Conservation (phyloP, 495 filamentous ascomycete genomes). For the Letharia columbiana region DNA sequence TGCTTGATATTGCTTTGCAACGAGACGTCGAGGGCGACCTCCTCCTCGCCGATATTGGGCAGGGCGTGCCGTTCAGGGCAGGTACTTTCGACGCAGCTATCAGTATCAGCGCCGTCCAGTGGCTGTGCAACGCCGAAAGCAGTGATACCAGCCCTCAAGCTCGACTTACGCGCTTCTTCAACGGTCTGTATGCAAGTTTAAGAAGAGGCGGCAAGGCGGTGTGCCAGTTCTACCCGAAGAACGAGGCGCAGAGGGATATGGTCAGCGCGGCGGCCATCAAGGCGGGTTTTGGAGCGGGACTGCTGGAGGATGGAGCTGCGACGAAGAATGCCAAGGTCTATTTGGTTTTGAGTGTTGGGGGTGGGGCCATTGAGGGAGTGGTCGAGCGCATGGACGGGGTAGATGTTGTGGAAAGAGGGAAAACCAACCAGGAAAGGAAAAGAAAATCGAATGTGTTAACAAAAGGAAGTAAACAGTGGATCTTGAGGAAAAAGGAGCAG, state of each 20-base stretch:
- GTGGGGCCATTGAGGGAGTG: slow-evolving; percentile 63
- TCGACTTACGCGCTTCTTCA: slow-evolving; percentile 76
- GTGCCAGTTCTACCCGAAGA: slow-evolving; percentile 96
- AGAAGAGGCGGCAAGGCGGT: slow-evolving; percentile 83
- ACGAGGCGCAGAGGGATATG: slow-evolving; percentile 84
- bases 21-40: slow-evolving; percentile 88
- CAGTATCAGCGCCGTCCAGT: slow-evolving; percentile 89
- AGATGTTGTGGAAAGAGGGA: slow-evolving; percentile 64
- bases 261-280: slow-evolving; percentile 79
- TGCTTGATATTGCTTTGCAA: slow-evolving; percentile 87
- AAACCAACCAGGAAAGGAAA: slow-evolving; percentile 42
- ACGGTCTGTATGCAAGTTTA: slow-evolving; percentile 78
- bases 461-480: slow-evolving; percentile 85
- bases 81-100: slow-evolving; percentile 93
- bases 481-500: slow-evolving; percentile 89
- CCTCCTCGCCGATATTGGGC: slow-evolving; percentile 85
- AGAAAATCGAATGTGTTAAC: slow-evolving; percentile 38
- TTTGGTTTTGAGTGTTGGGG: slow-evolving; percentile 86
- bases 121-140: slow-evolving; percentile 92
- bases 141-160: slow-evolving; percentile 70
- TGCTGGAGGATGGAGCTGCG: slow-evolving; percentile 88
- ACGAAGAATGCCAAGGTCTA: slow-evolving; percentile 94
- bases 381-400: slow-evolving; percentile 89
- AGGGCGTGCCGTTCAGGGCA: slow-evolving; percentile 88
- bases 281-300: slow-evolving; percentile 90